Evolutionary conservation across 352 stramenopile species (phyloP).

Genomic region (Thalassiosira sp.): DNA sequence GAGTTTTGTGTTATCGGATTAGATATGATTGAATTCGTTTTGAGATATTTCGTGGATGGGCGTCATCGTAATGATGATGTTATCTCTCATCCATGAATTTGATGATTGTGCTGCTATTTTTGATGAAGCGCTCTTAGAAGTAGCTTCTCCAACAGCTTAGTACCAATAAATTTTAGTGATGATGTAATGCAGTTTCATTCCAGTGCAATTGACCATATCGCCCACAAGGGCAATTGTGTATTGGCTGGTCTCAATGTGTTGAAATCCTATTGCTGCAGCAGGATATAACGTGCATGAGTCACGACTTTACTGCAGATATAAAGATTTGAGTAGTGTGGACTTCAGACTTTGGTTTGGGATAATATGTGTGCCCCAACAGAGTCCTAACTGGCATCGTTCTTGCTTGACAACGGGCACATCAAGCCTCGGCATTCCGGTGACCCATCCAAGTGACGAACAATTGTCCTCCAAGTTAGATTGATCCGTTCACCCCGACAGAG

Average conservation of each 20-base stretch:
- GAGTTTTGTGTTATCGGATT: background rate
- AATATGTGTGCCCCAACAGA: background rate
- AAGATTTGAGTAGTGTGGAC: too few relatives aligned
- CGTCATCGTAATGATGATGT: background rate
- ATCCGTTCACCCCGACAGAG: slow-evolving; percentile 44
- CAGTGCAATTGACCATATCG: too few relatives aligned
- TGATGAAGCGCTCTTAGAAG: too few relatives aligned
- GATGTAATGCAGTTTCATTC: too few relatives aligned
- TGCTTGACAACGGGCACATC: slow-evolving; percentile 29
- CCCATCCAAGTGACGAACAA: slow-evolving; percentile 51
- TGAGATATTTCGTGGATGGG: background rate
- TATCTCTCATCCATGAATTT: background rate
- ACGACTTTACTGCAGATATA: too few relatives aligned
- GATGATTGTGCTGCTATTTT: background rate
- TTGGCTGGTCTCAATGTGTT: background rate
- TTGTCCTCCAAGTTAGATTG: slow-evolving; percentile 57
- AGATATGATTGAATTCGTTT: background rate
- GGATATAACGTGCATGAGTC: background rate
- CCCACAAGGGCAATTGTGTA: too few relatives aligned
- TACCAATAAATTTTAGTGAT: too few relatives aligned
- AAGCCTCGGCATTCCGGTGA: slow-evolving; percentile 43
- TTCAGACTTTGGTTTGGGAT: too few relatives aligned
- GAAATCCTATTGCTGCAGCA: background rate
- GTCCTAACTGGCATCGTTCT: background rate
- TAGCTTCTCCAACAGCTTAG: too few relatives aligned